Evolutionary conservation across 2,329 filamentous ascomycete genomes (phyloP).

Genomic region (Fusarium musae): DNA sequence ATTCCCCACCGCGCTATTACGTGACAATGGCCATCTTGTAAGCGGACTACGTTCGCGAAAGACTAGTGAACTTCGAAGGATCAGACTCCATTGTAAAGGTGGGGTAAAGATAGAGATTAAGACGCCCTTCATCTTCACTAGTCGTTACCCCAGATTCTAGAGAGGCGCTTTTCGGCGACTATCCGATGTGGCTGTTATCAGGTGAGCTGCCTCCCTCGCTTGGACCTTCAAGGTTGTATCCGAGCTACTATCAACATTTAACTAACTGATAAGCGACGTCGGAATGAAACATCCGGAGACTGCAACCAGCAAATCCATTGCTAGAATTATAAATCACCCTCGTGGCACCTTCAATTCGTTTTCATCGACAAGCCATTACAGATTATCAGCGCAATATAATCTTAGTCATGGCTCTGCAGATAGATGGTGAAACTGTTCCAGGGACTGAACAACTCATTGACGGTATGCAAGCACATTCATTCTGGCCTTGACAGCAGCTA

Average conservation of each 20-base stretch:
- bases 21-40: too few species aligned
- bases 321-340: not conserved
- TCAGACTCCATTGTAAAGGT: not conserved
- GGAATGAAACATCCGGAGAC: not conserved
- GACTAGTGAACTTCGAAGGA: fast-evolving
- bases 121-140: fast-evolving
- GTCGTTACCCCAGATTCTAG: not conserved
- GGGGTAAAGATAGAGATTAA: not conserved
- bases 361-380: too few species aligned
- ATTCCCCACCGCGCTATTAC: not conserved
- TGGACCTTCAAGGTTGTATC: not conserved
- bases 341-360: not conserved
- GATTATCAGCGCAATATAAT: too few species aligned
- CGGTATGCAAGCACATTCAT: not conserved
- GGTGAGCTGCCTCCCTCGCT: not conserved
- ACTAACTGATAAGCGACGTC: not conserved
- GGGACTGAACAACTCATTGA: not conserved
- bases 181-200: not conserved
- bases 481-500: too few species aligned
- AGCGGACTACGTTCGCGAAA: fast-evolving
- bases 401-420: not conserved
- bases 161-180: not conserved
- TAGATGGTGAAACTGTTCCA: not conserved
- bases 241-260: fast-evolving
- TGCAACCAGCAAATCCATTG: not conserved